phyloP scores from a whole-genome alignment of 1,139 yeast species.

The Blastobotrys indianensis region DNA sequence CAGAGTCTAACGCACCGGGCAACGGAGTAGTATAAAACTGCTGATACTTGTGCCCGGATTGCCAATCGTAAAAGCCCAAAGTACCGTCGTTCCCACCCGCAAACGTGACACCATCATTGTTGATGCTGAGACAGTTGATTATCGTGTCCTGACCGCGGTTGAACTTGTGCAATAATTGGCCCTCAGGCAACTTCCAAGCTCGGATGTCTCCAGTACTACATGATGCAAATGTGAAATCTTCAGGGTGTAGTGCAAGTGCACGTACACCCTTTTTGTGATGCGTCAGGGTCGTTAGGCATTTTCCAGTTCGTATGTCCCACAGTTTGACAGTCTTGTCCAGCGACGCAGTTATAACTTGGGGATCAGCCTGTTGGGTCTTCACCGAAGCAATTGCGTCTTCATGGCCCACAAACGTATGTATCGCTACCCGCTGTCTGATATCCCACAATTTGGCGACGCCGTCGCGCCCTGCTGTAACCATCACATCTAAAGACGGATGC shows the following conservation, averaged over 20 bases:
- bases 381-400: slow-evolving; percentile 67
- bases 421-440: slow-evolving; percentile 69
- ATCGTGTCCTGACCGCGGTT: slow-evolving; percentile 46
- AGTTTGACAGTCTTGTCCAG: slow-evolving; percentile 78
- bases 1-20: slow-evolving; percentile 66
- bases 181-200: slow-evolving; percentile 81
- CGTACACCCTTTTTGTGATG: slow-evolving; percentile 83
- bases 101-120: slow-evolving; percentile 63
- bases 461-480: slow-evolving; percentile 91
- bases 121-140: slow-evolving; percentile 62
- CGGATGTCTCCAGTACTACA: slow-evolving; percentile 76
- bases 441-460: slow-evolving; percentile 91
- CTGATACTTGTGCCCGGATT: slow-evolving; percentile 59
- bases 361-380: slow-evolving; percentile 63
- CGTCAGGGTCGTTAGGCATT: slow-evolving; percentile 55
- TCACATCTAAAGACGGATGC: slow-evolving; percentile 80
- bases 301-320: slow-evolving; percentile 81
- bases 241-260: slow-evolving; percentile 63
- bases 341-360: slow-evolving; percentile 79
- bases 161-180: slow-evolving; percentile 57
- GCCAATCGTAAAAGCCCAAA: slow-evolving; percentile 74
- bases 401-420: slow-evolving; percentile 80
- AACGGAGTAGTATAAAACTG: slow-evolving; percentile 44
- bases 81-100: slow-evolving; percentile 84
- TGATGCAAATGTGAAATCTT: slow-evolving; percentile 70